Percentiles rank a stretch among this genome's conserved stretches.
Conservation (phyloP, 1,284 basidiomycete genomes). For the Trametes polyzona region DNA sequence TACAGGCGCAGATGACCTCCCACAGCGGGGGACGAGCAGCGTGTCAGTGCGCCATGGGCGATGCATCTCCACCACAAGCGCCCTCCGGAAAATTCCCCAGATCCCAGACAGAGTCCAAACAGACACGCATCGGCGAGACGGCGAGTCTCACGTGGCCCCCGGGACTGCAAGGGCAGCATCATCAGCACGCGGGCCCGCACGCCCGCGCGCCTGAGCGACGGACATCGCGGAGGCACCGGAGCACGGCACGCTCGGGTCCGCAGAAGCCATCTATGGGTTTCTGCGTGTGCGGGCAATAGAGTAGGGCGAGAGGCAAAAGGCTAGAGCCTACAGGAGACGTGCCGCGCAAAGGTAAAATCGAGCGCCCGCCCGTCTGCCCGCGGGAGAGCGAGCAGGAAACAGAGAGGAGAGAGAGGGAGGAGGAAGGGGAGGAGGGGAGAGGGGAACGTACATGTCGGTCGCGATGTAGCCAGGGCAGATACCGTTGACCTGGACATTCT, state of each 20-base stretch:
- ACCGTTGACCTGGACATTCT: conserved; percentile 89
- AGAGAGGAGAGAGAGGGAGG: not conserved
- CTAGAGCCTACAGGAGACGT: conserved; percentile 23
- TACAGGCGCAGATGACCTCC: conserved; percentile 2
- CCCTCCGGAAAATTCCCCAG: too few relatives aligned
- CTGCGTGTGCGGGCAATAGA: not conserved
- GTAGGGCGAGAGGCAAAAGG: conserved; percentile 12
- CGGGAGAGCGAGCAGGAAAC: not conserved
- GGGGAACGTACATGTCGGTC: conserved; percentile 74
- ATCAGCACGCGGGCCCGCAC: not conserved
- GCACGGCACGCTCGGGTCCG: conserved; percentile 3
- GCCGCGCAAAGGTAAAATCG: conserved; percentile 14
- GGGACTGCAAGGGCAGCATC: too few relatives aligned
- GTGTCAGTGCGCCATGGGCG: too few relatives aligned
- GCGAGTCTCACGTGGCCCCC: too few relatives aligned
- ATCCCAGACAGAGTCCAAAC: too few relatives aligned
- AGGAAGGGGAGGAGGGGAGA: not conserved
- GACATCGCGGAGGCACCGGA: not conserved
- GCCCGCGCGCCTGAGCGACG: not conserved
- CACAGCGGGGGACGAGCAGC: not conserved
- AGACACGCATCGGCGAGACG: too few relatives aligned
- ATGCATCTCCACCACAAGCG: too few relatives aligned
- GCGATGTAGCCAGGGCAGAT: conserved; percentile 92
- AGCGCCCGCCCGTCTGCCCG: conserved; percentile 1
- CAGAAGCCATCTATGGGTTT: too few relatives aligned